These are phyloP conservation scores for Auriculariales sp. DNA, from an alignment of 768 basidiomycete genomes.

Conservation along the genomic window DNA sequence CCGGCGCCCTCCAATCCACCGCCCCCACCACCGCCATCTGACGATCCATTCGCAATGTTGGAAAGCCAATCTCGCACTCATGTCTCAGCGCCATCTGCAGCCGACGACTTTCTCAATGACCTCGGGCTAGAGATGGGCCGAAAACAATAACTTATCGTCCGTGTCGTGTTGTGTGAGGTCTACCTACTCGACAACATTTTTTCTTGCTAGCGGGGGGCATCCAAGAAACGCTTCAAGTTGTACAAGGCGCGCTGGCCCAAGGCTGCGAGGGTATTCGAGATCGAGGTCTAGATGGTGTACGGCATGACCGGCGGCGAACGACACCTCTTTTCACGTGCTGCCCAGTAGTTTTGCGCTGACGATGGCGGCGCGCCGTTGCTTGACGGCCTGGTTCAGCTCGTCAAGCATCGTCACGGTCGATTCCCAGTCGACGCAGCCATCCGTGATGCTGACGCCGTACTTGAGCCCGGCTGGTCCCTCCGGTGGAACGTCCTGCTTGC, in stretches of 20 bases:
- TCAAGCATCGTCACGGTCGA: conserved; percentile 64
- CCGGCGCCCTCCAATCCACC: neutral
- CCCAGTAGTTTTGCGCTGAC: conserved; percentile 28
- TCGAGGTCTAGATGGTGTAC: too few species aligned
- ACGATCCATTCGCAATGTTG: conserved; percentile 37
- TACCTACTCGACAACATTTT: too few species aligned
- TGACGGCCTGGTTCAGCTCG: conserved; percentile 47
- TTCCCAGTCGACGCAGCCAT: conserved; percentile 84
- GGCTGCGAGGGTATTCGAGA: too few species aligned
- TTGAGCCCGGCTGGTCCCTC: conserved; percentile 56
- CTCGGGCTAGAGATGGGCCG: conserved; percentile 46
- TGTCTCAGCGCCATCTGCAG: conserved; percentile 16
- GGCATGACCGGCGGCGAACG: too few species aligned
- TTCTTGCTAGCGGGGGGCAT: too few species aligned
- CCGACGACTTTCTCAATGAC: conserved; percentile 52
- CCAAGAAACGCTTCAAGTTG: too few species aligned
- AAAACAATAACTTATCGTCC: neutral
- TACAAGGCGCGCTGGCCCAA: too few species aligned
- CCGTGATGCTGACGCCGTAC: conserved; percentile 78
- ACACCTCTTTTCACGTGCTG: too few species aligned
- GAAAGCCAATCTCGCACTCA: conserved; percentile 17
- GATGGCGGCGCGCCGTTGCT: conserved; percentile 26
- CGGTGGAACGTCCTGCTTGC: conserved; percentile 76
- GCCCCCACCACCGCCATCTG: neutral
- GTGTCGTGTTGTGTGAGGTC: too few species aligned